Evolutionary conservation across 2,329 filamentous ascomycete species (phyloP).

Genomic region (Aspergillus sp.): DNA sequence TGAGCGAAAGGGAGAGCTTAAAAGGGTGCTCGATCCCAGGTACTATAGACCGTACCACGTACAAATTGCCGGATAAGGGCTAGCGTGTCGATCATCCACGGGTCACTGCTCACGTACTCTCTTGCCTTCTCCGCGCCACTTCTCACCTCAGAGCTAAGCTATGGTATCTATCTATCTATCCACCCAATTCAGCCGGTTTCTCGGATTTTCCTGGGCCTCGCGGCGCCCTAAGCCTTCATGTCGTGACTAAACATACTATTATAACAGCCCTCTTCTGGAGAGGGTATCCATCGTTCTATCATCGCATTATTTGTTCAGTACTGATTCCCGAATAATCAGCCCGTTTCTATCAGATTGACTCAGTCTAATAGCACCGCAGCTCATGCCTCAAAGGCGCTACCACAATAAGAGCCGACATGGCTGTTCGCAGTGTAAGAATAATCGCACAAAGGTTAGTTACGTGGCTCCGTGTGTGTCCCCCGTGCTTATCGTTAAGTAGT

Average conservation of each 20-base stretch:
- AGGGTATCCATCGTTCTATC: neutral
- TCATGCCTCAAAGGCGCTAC: neutral
- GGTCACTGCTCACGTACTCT: too few species aligned
- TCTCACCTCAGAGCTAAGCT: neutral
- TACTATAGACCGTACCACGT: neutral
- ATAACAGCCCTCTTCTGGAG: neutral
- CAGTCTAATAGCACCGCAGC: neutral
- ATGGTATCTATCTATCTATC: neutral
- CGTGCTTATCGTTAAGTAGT: neutral
- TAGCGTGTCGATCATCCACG: neutral
- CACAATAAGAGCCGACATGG: constrained; percentile 6
- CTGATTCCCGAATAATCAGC: neutral
- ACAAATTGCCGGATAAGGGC: neutral
- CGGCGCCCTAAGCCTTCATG: neutral
- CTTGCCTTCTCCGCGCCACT: neutral
- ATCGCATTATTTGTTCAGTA: neutral
- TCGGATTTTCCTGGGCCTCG: neutral
- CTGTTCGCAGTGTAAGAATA: neutral
- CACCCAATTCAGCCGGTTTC: neutral
- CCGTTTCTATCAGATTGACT: neutral
- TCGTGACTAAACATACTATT: neutral
- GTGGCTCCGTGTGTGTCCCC: neutral
- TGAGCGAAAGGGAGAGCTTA: neutral
- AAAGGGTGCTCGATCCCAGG: neutral
- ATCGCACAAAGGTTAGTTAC: constrained; percentile 2